Percentiles rank a stretch among this genome's conserved stretches.
Conservation (phyloP, 257 asterid species). For the Parsonsia alboflavescens region DNA sequence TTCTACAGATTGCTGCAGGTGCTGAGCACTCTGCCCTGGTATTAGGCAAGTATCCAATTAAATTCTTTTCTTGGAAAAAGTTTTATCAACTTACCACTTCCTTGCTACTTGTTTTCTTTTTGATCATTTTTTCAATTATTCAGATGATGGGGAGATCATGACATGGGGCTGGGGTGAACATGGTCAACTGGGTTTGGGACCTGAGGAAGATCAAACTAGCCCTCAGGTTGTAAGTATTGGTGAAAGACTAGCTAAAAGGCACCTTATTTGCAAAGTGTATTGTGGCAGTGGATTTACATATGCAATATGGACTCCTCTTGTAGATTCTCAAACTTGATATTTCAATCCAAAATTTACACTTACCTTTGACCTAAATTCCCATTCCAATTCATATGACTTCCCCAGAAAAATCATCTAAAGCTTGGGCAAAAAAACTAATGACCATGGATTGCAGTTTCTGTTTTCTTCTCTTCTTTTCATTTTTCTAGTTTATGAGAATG, state of each 20-base stretch:
- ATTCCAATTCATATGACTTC: no score
- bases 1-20: conserved; percentile 69
- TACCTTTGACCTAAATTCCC: no score
- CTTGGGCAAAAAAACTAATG: no score
- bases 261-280: conserved; percentile 37
- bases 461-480: no score
- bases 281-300: conserved; percentile 94
- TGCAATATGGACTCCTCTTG: conserved; percentile 30
- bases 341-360: background rate
- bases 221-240: conserved; percentile 50
- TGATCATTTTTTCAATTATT: background rate
- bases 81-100: background rate
- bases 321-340: conserved; percentile 13
- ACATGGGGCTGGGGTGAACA: conserved; percentile 99
- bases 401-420: no score
- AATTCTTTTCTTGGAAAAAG: background rate
- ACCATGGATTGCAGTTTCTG: no score
- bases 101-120: background rate
- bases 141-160: conserved; percentile 67
- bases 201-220: conserved; percentile 39
- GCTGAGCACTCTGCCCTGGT: conserved; percentile 85
- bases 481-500: no score
- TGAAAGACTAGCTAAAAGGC: conserved; percentile 13
- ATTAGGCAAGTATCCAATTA: conserved; percentile 45
- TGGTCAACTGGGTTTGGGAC: conserved; percentile 90